phyloP scores from a whole-genome alignment of 2,329 filamentous ascomycete genomes.

The Venturia effusa region DNA sequence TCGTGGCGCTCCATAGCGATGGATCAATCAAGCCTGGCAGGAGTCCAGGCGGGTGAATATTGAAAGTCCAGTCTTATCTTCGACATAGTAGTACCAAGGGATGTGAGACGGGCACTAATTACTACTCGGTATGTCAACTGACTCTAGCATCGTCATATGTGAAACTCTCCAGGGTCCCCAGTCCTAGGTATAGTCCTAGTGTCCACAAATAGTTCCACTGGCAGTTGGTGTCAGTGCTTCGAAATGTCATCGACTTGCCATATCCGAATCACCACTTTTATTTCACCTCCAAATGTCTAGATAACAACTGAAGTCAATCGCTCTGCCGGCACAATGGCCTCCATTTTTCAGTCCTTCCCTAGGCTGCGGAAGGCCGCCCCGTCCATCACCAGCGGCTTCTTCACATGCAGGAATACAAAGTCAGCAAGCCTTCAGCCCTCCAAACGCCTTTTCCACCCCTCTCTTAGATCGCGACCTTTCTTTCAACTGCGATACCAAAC shows the following conservation, averaged over 20 bases:
- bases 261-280: background rate
- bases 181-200: too few species aligned
- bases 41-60: background rate
- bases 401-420: slow-evolving; percentile 22
- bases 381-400: slow-evolving; percentile 25
- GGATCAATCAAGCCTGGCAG: background rate
- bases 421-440: background rate
- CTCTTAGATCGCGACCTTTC: slow-evolving; percentile 15
- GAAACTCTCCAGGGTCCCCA: background rate
- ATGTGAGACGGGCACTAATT: background rate
- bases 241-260: background rate
- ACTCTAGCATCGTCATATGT: background rate
- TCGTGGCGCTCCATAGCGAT: background rate
- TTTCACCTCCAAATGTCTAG: background rate
- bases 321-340: slow-evolving; percentile 11
- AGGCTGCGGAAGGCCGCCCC: slow-evolving; percentile 27
- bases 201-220: background rate
- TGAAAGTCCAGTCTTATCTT: background rate
- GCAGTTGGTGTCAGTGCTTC: background rate
- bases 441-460: slow-evolving; percentile 13
- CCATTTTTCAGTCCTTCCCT: slow-evolving; percentile 26
- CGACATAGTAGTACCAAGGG: background rate
- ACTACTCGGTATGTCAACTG: background rate
- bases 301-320: background rate
- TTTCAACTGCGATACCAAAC: slow-evolving; percentile 5